Conservation (phyloP, 2,329 filamentous ascomycete genomes). For the Pestalotiopsis sp. region DNA sequence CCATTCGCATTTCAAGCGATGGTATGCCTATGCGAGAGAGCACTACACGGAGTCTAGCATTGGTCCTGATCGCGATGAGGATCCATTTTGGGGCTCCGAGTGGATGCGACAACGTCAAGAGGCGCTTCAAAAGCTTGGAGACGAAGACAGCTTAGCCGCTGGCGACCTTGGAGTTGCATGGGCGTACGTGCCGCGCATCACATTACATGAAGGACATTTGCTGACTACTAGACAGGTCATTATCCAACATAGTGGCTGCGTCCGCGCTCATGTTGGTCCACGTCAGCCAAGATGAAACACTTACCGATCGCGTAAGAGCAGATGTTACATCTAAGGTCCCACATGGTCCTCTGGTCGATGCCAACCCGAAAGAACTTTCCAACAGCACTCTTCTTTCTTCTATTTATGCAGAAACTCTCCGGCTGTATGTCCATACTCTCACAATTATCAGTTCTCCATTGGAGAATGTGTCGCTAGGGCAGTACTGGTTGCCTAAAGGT, state of each 20-base stretch:
- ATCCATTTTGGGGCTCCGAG: conserved; percentile 22
- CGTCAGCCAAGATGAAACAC: neutral
- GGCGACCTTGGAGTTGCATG: conserved; percentile 22
- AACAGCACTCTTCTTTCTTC: conserved; percentile 21
- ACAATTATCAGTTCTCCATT: conserved; percentile 18
- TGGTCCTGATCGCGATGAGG: conserved; percentile 20
- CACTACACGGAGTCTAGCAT: conserved; percentile 21
- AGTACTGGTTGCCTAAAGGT: conserved; percentile 20
- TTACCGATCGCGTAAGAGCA: neutral
- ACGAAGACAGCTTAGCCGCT: conserved; percentile 20
- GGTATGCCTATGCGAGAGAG: conserved; percentile 20
- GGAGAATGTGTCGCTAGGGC: conserved; percentile 20
- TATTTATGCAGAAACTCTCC: conserved; percentile 23
- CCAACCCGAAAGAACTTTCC: conserved; percentile 16
- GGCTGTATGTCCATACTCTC: conserved; percentile 21
- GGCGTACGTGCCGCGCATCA: conserved; percentile 17
- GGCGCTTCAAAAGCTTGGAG: conserved; percentile 14
- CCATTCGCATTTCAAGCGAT: conserved; percentile 21
- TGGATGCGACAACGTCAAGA: conserved; percentile 20
- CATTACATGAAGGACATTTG: neutral
- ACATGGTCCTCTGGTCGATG: conserved; percentile 7
- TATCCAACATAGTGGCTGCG: neutral
- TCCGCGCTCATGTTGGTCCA: neutral
- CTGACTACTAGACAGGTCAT: neutral
- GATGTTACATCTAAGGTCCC: neutral